Conservation (phyloP, 2,329 filamentous ascomycete species). For the Aspergillus terreus region DNA sequence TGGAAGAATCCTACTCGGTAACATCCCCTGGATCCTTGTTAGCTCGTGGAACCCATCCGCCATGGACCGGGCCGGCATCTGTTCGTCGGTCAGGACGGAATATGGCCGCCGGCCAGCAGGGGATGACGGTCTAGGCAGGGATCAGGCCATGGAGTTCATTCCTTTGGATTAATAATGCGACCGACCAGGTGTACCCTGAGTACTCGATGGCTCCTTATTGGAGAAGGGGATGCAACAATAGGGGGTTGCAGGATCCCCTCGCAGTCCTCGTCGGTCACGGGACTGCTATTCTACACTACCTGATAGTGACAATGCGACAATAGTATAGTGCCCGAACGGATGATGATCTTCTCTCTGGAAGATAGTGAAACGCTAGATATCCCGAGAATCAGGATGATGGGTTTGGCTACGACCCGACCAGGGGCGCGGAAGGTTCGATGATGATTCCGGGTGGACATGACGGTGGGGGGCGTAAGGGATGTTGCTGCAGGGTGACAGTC, state of each 20-base stretch:
- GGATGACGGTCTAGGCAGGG: not conserved
- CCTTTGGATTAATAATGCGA: no score
- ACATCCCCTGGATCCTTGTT: slow-evolving; percentile 5
- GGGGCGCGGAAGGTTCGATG: slow-evolving; percentile 18
- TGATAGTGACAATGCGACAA: no score
- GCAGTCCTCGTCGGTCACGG: no score
- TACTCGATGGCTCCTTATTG: no score
- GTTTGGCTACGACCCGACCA: slow-evolving; percentile 9
- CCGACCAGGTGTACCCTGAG: no score
- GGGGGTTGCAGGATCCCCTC: no score
- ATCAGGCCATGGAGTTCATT: not conserved
- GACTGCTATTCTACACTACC: no score
- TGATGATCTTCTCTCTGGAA: no score
- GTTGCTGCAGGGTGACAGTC: not conserved
- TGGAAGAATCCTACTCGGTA: not conserved
- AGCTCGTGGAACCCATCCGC: slow-evolving; percentile 11
- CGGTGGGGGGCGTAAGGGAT: slow-evolving; percentile 4
- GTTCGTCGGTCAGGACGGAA: slow-evolving; percentile 3
- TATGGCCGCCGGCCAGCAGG: not conserved
- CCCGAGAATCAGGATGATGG: slow-evolving; percentile 18
- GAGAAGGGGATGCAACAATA: no score
- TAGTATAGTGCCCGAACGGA: no score
- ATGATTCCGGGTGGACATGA: slow-evolving; percentile 15
- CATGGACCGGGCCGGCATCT: slow-evolving; percentile 16
- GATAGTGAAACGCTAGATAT: no score